Evolutionary conservation across 305 asterid species (phyloP).

Genomic region (Fraxinus nigra): DNA sequence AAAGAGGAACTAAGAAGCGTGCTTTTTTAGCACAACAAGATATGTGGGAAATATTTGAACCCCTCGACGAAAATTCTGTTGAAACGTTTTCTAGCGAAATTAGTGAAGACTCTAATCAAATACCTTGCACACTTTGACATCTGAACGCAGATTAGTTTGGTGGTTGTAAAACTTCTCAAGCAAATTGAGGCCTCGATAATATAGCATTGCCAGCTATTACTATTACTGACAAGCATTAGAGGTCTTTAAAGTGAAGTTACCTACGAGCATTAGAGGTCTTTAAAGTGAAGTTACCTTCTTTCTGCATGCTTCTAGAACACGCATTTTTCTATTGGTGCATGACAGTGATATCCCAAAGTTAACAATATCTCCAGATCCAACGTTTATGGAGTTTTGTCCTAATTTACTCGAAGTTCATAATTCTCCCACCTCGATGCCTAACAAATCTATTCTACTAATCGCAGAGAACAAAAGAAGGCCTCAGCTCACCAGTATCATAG

Average conservation of each 20-base stretch:
- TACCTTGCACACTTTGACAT: not conserved
- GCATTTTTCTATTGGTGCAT: not conserved
- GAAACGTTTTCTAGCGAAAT: too few species aligned
- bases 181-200: not conserved
- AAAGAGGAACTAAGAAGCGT: not conserved
- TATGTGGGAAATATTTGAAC: not conserved
- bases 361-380: not conserved
- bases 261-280: not conserved
- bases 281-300: not conserved
- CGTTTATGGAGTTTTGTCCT: not conserved
- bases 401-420: not conserved
- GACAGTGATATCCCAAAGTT: not conserved
- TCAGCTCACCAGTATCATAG: conserved; percentile 65
- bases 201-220: not conserved
- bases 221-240: not conserved
- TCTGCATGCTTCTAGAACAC: not conserved
- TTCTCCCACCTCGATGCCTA: not conserved
- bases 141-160: not conserved
- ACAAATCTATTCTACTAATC: conserved; percentile 21
- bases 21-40: not conserved
- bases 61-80: not conserved
- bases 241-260: not conserved
- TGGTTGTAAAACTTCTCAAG: not conserved
- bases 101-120: not conserved
- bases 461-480: conserved; percentile 88